Base-by-base conservation (phyloP, 2,329 filamentous ascomycete species). In the Alternaria tenuissima region DNA sequence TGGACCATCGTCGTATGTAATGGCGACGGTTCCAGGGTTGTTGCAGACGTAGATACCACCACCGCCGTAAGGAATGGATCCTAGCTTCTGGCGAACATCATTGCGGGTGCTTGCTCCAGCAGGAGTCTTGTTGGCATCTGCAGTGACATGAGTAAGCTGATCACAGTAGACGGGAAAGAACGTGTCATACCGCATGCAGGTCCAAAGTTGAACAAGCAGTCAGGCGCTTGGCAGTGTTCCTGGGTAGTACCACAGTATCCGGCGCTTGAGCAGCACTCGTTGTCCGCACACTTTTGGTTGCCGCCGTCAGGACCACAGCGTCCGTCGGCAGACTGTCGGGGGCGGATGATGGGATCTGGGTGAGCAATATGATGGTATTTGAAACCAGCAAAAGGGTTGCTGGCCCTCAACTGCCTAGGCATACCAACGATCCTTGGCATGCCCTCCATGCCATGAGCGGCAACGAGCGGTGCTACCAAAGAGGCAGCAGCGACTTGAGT, bases 1-100 rank as follows among this genome's bases (percentile, higher is more conserved):
- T 26, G 88, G 89, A 0, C 89, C 89, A 71, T 91, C 89, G 68
- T 91, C 88, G 64, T 86, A 91, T 0, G 88, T 91, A 55, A 91
- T 78, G 14, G 89, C 89, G 64, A 91, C 84, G 5, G 86, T 86
- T 53, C 87, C 86, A 3, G 83, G 80, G 16, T 67, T 69, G 38
- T 74, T 74, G 67, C 86, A 88, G 57, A 81, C 77, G 63, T 86
- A 86, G 59, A 90, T 85, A n/a, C 84, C 84, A 1, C 73, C 81
- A 34, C 84, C 81, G 24, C 87, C 88, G 57, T 89, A 89, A 0
- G 80, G 78, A 1, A 89, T 79, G 6, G 59, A 75, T 8, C 88
- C 88, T 3, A 86, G 69, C 22, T 24, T 24, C 6, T 7, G 22
- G 22, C 88, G 83, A 22, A 81, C 70, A 54, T 88, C 73, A 1